Conservation (phyloP, 1,284 basidiomycete species). For the Ganoderma leucocontextum region DNA sequence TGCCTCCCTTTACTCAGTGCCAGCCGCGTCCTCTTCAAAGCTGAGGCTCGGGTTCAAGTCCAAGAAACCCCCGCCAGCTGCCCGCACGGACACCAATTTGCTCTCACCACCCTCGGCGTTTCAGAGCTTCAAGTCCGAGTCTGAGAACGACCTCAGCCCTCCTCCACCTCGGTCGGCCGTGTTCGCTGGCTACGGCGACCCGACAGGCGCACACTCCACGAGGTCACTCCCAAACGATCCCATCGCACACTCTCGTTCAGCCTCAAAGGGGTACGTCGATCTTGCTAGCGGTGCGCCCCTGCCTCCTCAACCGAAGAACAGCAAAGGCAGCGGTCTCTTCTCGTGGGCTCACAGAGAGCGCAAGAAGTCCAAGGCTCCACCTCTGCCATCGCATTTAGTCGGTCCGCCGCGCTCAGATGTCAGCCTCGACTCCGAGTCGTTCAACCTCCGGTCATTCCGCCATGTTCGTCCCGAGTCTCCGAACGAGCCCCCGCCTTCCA, state of each 20-base stretch:
- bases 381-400: conserved; percentile 36
- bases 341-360: conserved; percentile 51
- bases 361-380: conserved; percentile 49
- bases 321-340: conserved; percentile 40
- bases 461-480: conserved; percentile 57
- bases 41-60: conserved; percentile 45
- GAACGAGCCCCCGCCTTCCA: conserved; percentile 35
- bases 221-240: conserved; percentile 62
- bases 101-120: conserved; percentile 36
- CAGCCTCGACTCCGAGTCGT: conserved; percentile 39
- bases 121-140: conserved; percentile 47
- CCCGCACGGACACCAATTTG: conserved; percentile 33
- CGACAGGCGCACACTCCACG: conserved; percentile 59
- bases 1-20: conserved; percentile 37
- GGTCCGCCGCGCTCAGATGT: conserved; percentile 23
- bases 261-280: conserved; percentile 35
- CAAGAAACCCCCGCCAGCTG: conserved; percentile 38
- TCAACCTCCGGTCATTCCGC: conserved; percentile 75
- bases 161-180: conserved; percentile 66
- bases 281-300: conserved; percentile 33
- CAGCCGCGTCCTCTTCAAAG: conserved; percentile 44
- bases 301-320: conserved; percentile 42
- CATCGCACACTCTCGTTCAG: conserved; percentile 26
- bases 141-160: conserved; percentile 47
- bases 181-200: conserved; percentile 60